These are phyloP conservation scores for Magnolia kwangsiensis DNA, from an alignment of 164 flowering plant species.

Conservation along the genomic window DNA sequence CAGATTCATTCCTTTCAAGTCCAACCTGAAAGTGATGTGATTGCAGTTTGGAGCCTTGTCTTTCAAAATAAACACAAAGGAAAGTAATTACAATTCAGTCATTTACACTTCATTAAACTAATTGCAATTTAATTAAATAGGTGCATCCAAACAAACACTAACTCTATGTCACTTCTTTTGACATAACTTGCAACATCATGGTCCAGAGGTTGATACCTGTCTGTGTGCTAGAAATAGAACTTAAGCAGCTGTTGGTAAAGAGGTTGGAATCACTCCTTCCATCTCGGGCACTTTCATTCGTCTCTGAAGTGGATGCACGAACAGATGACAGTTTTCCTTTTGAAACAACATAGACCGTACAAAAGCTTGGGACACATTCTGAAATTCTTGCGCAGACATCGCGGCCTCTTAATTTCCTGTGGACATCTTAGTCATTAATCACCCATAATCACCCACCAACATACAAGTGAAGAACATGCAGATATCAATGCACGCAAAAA, in stretches of 20 bases:
- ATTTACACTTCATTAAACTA: too few relatives aligned
- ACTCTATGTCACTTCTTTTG: too few relatives aligned
- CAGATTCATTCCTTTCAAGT: background rate
- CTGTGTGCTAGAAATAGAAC: slow-evolving; percentile 29
- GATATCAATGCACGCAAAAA: too few relatives aligned
- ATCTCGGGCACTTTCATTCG: slow-evolving; percentile 28
- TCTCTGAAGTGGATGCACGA: slow-evolving; percentile 51
- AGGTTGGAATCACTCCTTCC: slow-evolving; percentile 33
- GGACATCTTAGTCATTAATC: background rate
- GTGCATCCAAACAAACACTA: background rate
- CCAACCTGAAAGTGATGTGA: background rate
- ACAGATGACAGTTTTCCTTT: slow-evolving; percentile 67
- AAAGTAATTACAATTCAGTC: background rate
- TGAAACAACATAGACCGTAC: slow-evolving; percentile 68
- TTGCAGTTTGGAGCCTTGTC: background rate
- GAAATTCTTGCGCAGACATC: slow-evolving; percentile 58
- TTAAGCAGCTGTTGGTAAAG: slow-evolving; percentile 31
- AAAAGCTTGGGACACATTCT: slow-evolving; percentile 50
- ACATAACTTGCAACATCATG: background rate
- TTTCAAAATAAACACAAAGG: background rate
- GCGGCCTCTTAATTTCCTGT: slow-evolving; percentile 41
- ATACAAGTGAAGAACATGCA: background rate
- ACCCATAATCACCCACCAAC: background rate
- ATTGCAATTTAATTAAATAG: background rate
- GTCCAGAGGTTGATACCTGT: slow-evolving; percentile 23